Evolutionary conservation across 2,329 filamentous ascomycete genomes (phyloP).

Genomic region (Xylaria digitata): DNA sequence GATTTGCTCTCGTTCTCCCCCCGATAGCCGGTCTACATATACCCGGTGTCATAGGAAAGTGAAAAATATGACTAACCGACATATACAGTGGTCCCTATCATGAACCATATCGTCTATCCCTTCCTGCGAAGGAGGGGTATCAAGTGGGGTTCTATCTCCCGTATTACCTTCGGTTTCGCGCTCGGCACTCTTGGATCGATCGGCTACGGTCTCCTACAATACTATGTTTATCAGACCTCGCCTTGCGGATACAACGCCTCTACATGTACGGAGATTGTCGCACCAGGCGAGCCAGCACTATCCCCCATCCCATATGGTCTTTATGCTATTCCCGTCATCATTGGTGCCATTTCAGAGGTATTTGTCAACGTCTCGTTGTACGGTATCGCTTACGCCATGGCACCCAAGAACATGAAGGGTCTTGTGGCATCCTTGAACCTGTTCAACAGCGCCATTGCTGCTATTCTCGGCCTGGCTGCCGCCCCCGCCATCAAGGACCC

Average conservation of each 20-base stretch:
- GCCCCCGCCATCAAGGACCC: slow-evolving; percentile 59
- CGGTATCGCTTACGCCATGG: slow-evolving; percentile 82
- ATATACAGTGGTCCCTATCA: slow-evolving; percentile 51
- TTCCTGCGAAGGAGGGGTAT: slow-evolving; percentile 53
- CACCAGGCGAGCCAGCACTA: slow-evolving; percentile 41
- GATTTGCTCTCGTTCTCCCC: background rate
- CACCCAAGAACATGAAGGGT: slow-evolving; percentile 82
- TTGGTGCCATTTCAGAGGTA: slow-evolving; percentile 65
- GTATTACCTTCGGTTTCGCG: slow-evolving; percentile 59
- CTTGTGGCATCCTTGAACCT: slow-evolving; percentile 77
- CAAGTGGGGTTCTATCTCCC: slow-evolving; percentile 56
- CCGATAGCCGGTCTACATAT: background rate
- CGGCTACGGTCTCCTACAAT: slow-evolving; percentile 46
- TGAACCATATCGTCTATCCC: slow-evolving; percentile 58
- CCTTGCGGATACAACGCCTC: slow-evolving; percentile 48
- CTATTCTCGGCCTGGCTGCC: slow-evolving; percentile 71
- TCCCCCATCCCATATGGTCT: slow-evolving; percentile 46
- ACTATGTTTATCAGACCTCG: slow-evolving; percentile 48
- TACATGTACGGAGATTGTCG: slow-evolving; percentile 46
- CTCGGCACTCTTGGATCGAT: slow-evolving; percentile 55
- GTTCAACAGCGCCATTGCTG: slow-evolving; percentile 76
- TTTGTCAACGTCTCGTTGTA: slow-evolving; percentile 69
- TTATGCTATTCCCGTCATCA: slow-evolving; percentile 58
- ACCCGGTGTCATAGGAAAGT: background rate
- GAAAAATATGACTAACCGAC: slow-evolving; percentile 29